Evolutionary conservation across 2,329 filamentous ascomycete genomes (phyloP).

Genomic region (Monilinia aucupariae): DNA sequence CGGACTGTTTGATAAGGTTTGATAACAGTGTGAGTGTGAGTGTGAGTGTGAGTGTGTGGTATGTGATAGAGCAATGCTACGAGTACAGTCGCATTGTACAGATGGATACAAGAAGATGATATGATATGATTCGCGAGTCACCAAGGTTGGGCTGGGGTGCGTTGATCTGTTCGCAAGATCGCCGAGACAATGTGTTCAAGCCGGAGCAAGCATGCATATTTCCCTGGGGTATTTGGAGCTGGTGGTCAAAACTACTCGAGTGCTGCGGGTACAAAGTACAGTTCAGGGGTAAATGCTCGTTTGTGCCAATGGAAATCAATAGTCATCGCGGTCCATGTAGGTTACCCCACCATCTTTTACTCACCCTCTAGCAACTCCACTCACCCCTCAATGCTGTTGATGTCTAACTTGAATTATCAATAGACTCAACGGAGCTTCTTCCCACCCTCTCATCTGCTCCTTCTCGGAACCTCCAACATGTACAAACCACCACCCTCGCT

Average conservation of each 20-base stretch:
- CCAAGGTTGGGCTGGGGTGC: not conserved
- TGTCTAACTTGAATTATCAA: not conserved
- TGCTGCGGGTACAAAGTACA: not conserved
- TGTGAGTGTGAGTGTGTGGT: not conserved
- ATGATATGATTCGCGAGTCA: not conserved
- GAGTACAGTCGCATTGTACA: not conserved
- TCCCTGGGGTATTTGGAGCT: not conserved
- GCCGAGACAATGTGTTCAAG: not conserved
- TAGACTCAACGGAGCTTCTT: slow-evolving; percentile 1
- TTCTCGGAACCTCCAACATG: not conserved
- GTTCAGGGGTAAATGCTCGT: not conserved
- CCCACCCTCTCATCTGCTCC: not conserved
- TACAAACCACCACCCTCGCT: slow-evolving; percentile 13
- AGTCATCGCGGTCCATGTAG: not conserved
- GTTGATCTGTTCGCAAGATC: not conserved
- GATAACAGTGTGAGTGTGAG: not conserved
- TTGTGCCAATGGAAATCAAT: not conserved
- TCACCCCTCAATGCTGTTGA: not conserved
- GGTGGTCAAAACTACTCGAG: not conserved
- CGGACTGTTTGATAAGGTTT: not conserved
- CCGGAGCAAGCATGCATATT: not conserved
- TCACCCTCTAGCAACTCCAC: no score
- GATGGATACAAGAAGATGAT: not conserved
- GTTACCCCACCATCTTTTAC: slow-evolving; percentile 4
- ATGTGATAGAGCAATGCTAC: not conserved